Evolutionary conservation across 2,329 filamentous ascomycete species (phyloP).

Genomic region (Tolypocladium nubicola): DNA sequence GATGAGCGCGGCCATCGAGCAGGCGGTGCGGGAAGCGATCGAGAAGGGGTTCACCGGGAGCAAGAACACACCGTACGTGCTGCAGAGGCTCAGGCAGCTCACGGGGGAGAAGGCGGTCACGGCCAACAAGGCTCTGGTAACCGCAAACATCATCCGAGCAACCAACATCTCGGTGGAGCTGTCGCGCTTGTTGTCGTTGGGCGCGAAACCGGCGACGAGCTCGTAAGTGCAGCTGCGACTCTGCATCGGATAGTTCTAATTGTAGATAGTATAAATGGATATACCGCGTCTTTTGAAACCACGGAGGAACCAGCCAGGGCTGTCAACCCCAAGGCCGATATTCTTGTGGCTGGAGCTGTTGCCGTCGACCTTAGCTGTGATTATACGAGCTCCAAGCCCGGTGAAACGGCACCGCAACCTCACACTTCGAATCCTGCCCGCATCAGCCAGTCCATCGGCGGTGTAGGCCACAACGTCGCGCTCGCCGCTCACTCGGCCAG

Average conservation of each 20-base stretch:
- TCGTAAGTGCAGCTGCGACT: conserved; percentile 24
- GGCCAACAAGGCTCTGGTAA: conserved; percentile 59
- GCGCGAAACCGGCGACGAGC: conserved; percentile 15
- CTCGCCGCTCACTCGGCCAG: conserved; percentile 65
- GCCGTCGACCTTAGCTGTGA: conserved; percentile 85
- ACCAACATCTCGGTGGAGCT: conserved; percentile 44
- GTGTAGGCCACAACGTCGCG: conserved; percentile 87
- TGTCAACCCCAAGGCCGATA: conserved; percentile 35
- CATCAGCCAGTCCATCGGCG: conserved; percentile 76
- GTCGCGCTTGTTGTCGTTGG: conserved; percentile 29
- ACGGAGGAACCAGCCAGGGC: conserved; percentile 5
- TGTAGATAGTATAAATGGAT: conserved; percentile 19
- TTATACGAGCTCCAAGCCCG: conserved; percentile 31
- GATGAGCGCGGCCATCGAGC: conserved; percentile 59
- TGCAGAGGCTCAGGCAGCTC: conserved; percentile 68
- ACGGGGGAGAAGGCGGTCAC: conserved; percentile 59
- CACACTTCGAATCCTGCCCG: conserved; percentile 79
- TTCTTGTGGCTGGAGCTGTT: conserved; percentile 85
- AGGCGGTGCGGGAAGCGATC: conserved; percentile 54
- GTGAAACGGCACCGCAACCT: conserved; percentile 33
- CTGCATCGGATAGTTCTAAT: conserved; percentile 19
- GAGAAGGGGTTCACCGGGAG: conserved; percentile 59
- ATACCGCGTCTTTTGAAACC: conserved; percentile 7
- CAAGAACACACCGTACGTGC: conserved; percentile 75
- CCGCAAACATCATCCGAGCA: conserved; percentile 42